These are phyloP conservation scores for Chlorella sp. DNA, from an alignment of 139 green algal genomes.

Conservation along the genomic window DNA sequence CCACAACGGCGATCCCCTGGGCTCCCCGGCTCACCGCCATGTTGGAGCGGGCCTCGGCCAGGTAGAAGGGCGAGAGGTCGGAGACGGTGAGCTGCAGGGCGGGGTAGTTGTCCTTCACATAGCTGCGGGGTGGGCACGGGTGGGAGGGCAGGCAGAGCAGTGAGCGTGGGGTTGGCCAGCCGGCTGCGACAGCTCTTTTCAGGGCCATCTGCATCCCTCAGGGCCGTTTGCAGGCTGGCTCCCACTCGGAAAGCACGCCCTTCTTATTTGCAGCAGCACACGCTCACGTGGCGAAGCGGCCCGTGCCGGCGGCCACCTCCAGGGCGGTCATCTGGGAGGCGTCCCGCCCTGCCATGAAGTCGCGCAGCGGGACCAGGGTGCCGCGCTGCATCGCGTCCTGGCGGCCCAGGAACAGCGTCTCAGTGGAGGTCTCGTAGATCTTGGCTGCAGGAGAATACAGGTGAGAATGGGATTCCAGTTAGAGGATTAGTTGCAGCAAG, in stretches of 20 bases:
- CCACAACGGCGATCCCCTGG: too few relatives aligned
- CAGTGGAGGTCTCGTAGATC: constrained; percentile 88
- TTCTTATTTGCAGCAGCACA: too few relatives aligned
- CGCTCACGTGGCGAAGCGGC: constrained; percentile 81
- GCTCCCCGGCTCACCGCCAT: neutral
- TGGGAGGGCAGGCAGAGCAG: too few relatives aligned
- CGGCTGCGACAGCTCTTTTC: too few relatives aligned
- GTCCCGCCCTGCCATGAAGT: constrained; percentile 46
- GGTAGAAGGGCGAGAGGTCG: constrained; percentile 89
- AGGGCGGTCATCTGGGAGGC: constrained; percentile 58
- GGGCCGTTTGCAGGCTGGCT: too few relatives aligned
- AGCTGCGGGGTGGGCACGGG: too few relatives aligned
- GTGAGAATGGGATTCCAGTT: neutral
- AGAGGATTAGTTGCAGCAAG: too few relatives aligned
- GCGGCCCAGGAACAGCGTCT: constrained; percentile 86
- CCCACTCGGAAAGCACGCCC: too few relatives aligned
- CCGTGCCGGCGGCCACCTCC: constrained; percentile 87
- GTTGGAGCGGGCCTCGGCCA: constrained; percentile 71
- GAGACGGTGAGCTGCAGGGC: constrained; percentile 60
- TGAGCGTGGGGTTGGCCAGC: too few relatives aligned
- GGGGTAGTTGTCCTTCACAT: constrained; percentile 79
- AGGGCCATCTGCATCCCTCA: too few relatives aligned
- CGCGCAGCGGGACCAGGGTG: constrained; percentile 62
- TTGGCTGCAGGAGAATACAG: constrained; percentile 44
- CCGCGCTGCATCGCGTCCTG: constrained; percentile 88